phyloP scores from a whole-genome alignment of 805 yeast species.

The Pichia cabralensis region DNA sequence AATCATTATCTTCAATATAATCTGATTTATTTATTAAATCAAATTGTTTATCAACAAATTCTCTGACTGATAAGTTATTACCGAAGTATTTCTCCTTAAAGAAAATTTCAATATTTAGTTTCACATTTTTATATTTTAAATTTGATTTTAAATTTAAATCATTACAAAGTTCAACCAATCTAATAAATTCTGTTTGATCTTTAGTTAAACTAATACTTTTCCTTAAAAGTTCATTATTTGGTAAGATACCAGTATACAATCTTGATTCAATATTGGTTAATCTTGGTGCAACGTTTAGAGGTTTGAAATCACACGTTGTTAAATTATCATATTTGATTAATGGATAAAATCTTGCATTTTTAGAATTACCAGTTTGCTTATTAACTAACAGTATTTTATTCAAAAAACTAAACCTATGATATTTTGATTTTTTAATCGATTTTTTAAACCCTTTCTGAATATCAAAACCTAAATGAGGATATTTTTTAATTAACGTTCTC shows the following conservation, averaged over 20 bases:
- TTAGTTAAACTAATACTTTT: slow-evolving; percentile 10
- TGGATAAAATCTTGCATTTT: slow-evolving; percentile 7
- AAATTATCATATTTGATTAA: slow-evolving; percentile 5
- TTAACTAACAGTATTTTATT: slow-evolving; percentile 4
- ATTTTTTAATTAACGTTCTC: slow-evolving; percentile 13
- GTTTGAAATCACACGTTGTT: slow-evolving; percentile 4
- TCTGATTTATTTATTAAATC: not conserved
- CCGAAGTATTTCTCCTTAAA: slow-evolving; percentile 15
- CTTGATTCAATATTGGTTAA: slow-evolving; percentile 16
- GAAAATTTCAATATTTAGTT: slow-evolving; percentile 13
- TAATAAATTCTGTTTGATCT: slow-evolving; percentile 10
- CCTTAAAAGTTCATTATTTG: slow-evolving; percentile 13
- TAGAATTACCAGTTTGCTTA: not conserved
- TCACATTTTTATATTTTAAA: slow-evolving; percentile 7
- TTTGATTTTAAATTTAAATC: not conserved
- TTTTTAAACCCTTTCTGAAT: slow-evolving; percentile 13
- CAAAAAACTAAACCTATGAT: slow-evolving; percentile 7
- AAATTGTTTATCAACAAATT: slow-evolving; percentile 6
- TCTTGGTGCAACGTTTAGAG: slow-evolving; percentile 10
- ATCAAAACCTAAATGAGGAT: slow-evolving; percentile 14
- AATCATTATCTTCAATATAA: slow-evolving; percentile 6
- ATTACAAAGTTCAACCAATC: slow-evolving; percentile 11
- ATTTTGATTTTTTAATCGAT: slow-evolving; percentile 5
- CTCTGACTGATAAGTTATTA: slow-evolving; percentile 5
- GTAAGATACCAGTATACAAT: slow-evolving; percentile 18